Conservation (phyloP, 139 green algal species). For the Coelastrella sp. region DNA sequence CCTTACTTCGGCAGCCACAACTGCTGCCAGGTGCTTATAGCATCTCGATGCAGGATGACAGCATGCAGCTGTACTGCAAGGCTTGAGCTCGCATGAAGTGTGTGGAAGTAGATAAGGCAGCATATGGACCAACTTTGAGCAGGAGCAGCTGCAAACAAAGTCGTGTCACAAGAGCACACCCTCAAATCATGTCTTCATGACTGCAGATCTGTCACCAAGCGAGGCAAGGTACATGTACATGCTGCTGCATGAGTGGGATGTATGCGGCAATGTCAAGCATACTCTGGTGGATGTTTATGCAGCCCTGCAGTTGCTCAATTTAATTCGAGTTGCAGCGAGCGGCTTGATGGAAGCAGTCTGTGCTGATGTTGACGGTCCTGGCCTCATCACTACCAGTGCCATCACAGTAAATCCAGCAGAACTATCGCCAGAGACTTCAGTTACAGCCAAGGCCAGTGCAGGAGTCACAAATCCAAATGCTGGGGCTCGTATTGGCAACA, state of each 20-base stretch:
- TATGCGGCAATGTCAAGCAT: conserved; percentile 39
- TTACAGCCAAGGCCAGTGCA: neutral
- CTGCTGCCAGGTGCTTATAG: conserved; percentile 49
- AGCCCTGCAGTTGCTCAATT: conserved; percentile 24
- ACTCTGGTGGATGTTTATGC: conserved; percentile 19
- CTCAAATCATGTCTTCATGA: neutral
- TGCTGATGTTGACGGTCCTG: neutral
- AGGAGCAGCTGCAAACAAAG: too few relatives aligned
- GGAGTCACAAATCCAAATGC: too few relatives aligned
- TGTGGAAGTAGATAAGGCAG: too few relatives aligned
- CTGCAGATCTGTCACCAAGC: conserved; percentile 58
- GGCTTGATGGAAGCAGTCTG: neutral
- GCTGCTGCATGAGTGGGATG: conserved; percentile 64
- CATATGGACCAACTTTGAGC: too few relatives aligned
- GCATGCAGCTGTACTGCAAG: too few relatives aligned
- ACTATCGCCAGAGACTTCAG: neutral
- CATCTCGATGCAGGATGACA: neutral
- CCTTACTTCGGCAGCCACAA: conserved; percentile 40
- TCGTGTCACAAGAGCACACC: too few relatives aligned
- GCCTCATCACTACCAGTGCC: conserved; percentile 5
- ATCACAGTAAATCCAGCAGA: neutral
- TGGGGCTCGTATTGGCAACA: too few relatives aligned
- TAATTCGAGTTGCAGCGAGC: neutral
- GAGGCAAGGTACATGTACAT: conserved; percentile 63
- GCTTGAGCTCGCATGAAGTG: too few relatives aligned